phyloP scores from a whole-genome alignment of 495 filamentous ascomycete species.

The Beverwykella pulmonaria region DNA sequence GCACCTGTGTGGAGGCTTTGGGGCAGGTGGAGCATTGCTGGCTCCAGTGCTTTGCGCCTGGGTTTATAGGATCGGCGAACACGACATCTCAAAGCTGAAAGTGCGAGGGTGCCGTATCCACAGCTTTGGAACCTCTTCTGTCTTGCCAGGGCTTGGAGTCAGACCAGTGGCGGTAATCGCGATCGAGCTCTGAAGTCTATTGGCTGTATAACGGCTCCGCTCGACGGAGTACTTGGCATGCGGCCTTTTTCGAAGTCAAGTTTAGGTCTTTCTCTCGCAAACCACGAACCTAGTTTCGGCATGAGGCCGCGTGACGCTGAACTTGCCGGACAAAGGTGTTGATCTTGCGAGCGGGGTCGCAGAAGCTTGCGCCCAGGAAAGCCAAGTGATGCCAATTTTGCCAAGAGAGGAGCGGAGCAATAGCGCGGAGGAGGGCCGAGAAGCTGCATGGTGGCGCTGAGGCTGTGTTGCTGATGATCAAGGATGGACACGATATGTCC shows the following conservation, averaged over 20 bases:
- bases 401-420: conserved; percentile 13
- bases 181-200: background rate
- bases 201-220: conserved; percentile 6
- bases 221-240: conserved; percentile 22
- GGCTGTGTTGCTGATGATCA: conserved; percentile 24
- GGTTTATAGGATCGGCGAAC: conserved; percentile 12
- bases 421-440: conserved; percentile 10
- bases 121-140: conserved; percentile 17
- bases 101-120: conserved; percentile 22
- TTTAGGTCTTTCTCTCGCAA: background rate
- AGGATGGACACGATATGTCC: background rate
- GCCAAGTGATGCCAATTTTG: conserved; percentile 16
- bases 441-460: conserved; percentile 32
- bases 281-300: conserved; percentile 11
- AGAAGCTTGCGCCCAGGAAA: conserved; percentile 17
- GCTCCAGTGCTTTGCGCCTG: conserved; percentile 21
- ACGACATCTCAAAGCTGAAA: conserved; percentile 10
- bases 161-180: background rate
- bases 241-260: conserved; percentile 3
- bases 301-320: conserved; percentile 27
- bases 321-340: conserved; percentile 3
- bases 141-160: conserved; percentile 8
- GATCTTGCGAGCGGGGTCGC: conserved; percentile 22
- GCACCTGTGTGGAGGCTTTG: background rate
- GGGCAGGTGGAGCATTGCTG: conserved; percentile 16